Evolutionary conservation across 257 asterid species (phyloP), one percentile per base, ranked within the genome.

Genomic region (Ilex aquifolium): DNA sequence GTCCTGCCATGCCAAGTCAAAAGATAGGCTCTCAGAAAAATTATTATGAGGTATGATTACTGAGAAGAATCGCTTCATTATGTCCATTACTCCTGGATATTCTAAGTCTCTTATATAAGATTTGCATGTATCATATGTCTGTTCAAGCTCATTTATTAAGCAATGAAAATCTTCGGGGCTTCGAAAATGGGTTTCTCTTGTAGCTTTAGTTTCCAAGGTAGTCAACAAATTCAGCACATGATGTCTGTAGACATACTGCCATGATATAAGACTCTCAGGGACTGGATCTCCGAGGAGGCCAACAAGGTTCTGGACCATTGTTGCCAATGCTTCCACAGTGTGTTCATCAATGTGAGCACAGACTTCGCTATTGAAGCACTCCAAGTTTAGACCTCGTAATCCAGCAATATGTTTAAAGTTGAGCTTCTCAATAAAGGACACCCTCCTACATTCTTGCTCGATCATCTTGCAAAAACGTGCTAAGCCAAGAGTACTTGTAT

Each of bases 321-420:
- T 72, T 40, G 95, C 97, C 61, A 93, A 78, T 32, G 89, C 84
- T 61, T 82, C 95, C 66, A 93, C 90, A 67, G 71, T 83, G 59
- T 72, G 66, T 67, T 90, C 97, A 69, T 79, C 78, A 60, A 87
- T 81, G 56, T 85, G 95, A 64, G 90, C 76, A 76, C 67, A 77
- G 61, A 90, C 83, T 84, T 93, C 99, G 48, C 56, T 60, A 31
- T 74, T 87, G 76, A 90, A 82, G 81, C 77, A 69, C 69, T 58
- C 85, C 70, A 81, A 81, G 83, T 87, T 90, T 67, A 93, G 77
- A 69, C 72, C 87, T 77, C 78, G 77, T 66, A 93, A 68, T 49
- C 88, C 76, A 32, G 97, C 91, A 75, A 93, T 75, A 59, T 84
- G 90, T 82, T 93, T 93, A 66, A 87, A 87, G 74, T 93, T 63